phyloP scores from a whole-genome alignment of 805 yeast genomes.

The Pichia thaimueangensis region DNA sequence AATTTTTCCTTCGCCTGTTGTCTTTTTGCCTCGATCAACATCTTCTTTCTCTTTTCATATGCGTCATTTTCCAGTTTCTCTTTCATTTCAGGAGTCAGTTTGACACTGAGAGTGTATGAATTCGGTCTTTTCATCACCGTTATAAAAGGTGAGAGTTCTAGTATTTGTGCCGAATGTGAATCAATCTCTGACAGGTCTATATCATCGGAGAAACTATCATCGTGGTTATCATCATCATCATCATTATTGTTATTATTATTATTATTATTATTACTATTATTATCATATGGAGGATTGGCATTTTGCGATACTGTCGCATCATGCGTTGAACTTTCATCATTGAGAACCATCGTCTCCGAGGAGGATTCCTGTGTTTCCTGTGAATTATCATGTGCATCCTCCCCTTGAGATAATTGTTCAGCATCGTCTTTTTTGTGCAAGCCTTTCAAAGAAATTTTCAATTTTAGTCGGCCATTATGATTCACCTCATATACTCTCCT shows the following conservation, averaged over 20 bases:
- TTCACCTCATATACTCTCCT: constrained; percentile 4
- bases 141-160: background rate
- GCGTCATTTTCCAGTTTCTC: background rate
- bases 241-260: too few species aligned
- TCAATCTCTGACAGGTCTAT: constrained; percentile 3
- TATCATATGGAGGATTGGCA: background rate
- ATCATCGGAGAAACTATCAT: constrained; percentile 7
- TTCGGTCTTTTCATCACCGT: background rate
- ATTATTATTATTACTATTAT: too few species aligned
- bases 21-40: background rate
- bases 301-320: background rate
- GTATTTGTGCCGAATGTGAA: background rate
- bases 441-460: constrained; percentile 9
- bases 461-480: constrained; percentile 6
- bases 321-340: too few species aligned
- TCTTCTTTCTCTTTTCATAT: background rate
- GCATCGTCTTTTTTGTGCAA: background rate
- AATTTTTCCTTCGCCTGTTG: background rate
- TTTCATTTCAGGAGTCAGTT: background rate
- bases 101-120: background rate
- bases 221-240: too few species aligned
- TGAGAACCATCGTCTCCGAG: too few species aligned
- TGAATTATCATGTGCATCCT: background rate
- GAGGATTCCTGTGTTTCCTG: background rate
- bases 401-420: background rate